Evolutionary conservation across 2,329 filamentous ascomycete species (phyloP), one percentile per base, ranked within the genome.

Genomic region (Penicillium frequentans): DNA sequence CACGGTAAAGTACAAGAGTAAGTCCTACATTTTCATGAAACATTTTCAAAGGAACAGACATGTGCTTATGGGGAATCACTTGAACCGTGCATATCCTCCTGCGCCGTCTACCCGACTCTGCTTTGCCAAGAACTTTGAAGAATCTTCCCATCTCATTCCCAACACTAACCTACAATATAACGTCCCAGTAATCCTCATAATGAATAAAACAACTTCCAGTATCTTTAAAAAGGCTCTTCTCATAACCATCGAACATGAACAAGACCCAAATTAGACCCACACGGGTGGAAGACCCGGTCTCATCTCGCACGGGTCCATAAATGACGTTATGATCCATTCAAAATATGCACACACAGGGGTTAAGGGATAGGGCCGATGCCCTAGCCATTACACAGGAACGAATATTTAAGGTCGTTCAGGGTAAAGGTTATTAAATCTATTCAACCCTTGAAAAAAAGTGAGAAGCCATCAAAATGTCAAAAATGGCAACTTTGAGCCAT

Each of bases 321-420:
- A 61, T 61, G 60, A 61, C 60, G 31, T 35, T 37, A 55, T 59
- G 33, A 56, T 54, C 58, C 58, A 61, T 62, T 56, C 52, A 51
- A 61, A 59, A 52, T 52, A 47, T 48, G 42, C 21, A 27, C 51
- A 24, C 19, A 42, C n/a, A 21, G 35, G 50, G n/a, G 53, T 45
- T 26, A 47, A 54, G 45, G 35, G 29, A 51, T 61, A 62, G 60
- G 60, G 56, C 56, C 55, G 35, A 53, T 61, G 53, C 60, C 60
- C 60, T 62, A 61, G 51, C 24, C 21, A n/a, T 33, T 58, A 16
- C 24, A 51, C 19, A 55, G 55, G 19, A 16, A 55, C 1, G 10
- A 23, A 27, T 61, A 62, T 62, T 55, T 61, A 62, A 62, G 27
- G 48, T 13, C 9, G 21, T 21, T 43, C 50, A 51, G 49, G 51